Conservation (phyloP, 2,329 filamentous ascomycete genomes). For the Cytospora piceicola region DNA sequence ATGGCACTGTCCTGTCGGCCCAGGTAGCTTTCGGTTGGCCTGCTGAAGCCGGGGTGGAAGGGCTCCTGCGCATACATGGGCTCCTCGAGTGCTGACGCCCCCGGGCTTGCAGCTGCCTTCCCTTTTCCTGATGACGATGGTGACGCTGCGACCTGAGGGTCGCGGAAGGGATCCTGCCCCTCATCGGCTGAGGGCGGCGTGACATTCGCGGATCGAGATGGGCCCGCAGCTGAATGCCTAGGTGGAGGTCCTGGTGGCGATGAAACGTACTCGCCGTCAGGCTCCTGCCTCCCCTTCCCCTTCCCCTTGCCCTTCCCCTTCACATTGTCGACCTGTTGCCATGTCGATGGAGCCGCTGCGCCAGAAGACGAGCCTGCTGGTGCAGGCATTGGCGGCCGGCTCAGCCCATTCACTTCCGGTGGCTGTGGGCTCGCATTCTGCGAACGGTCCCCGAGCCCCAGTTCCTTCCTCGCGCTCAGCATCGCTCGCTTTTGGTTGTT, state of each 20-base stretch:
- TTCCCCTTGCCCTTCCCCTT: conserved; percentile 40
- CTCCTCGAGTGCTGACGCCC: conserved; percentile 38
- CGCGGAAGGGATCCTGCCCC: conserved; percentile 34
- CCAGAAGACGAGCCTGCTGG: conserved; percentile 22
- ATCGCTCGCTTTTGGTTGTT: conserved; percentile 85
- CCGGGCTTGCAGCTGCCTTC: background rate
- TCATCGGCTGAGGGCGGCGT: conserved; percentile 33
- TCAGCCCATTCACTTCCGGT: conserved; percentile 33
- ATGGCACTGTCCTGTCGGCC: conserved; percentile 47
- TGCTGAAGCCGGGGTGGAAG: conserved; percentile 44
- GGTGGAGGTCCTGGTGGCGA: conserved; percentile 19
- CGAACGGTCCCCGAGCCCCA: conserved; percentile 45
- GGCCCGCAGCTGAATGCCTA: conserved; percentile 12
- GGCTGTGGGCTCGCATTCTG: conserved; percentile 37
- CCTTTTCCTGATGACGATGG: conserved; percentile 16
- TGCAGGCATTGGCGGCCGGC: conserved; percentile 22
- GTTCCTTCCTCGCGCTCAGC: conserved; percentile 62
- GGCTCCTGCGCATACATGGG: conserved; percentile 43
- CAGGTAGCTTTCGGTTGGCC: conserved; percentile 41
- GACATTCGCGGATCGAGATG: conserved; percentile 15
- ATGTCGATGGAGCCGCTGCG: conserved; percentile 21
- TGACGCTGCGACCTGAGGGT: conserved; percentile 32
- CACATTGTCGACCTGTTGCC: conserved; percentile 26
- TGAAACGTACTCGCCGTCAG: conserved; percentile 19
- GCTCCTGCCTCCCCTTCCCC: conserved; percentile 35